Percentiles rank a stretch among this genome's conserved stretches.
These are phyloP conservation scores for Colletotrichum eleusines DNA, from an alignment of 2,329 filamentous ascomycete species.

Conservation along the genomic window DNA sequence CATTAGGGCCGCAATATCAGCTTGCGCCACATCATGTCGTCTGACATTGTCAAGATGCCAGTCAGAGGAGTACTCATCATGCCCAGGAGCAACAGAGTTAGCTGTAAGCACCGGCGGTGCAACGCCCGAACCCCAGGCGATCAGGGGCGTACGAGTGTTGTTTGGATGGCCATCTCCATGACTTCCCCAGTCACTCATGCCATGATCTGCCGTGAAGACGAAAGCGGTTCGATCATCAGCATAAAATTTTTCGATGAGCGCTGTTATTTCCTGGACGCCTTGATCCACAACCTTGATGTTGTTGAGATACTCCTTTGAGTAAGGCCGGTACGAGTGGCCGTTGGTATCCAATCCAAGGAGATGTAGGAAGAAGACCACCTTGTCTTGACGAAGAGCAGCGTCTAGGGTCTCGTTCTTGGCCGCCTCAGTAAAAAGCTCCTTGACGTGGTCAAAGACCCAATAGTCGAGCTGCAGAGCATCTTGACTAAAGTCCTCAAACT, in stretches of 20 bases:
- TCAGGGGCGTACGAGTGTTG: slow-evolving; percentile 93
- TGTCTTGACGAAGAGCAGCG: slow-evolving; percentile 80
- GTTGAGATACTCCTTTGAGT: slow-evolving; percentile 93
- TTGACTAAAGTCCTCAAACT: slow-evolving; percentile 90
- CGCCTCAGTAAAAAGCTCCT: slow-evolving; percentile 85
- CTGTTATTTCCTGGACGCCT: slow-evolving; percentile 86
- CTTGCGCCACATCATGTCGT: slow-evolving; percentile 92
- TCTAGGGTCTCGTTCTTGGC: slow-evolving; percentile 81
- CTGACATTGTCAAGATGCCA: slow-evolving; percentile 86
- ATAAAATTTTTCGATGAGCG: slow-evolving; percentile 89
- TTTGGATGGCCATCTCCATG: slow-evolving; percentile 98
- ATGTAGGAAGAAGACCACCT: slow-evolving; percentile 94
- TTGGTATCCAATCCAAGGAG: slow-evolving; percentile 91
- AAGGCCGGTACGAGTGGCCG: slow-evolving; percentile 88
- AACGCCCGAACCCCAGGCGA: slow-evolving; percentile 93
- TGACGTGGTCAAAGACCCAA: slow-evolving; percentile 97
- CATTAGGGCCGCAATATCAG: slow-evolving; percentile 96
- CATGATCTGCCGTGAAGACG: slow-evolving; percentile 97
- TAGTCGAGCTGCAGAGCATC: slow-evolving; percentile 85
- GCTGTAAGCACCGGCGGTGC: slow-evolving; percentile 75
- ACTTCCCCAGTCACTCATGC: slow-evolving; percentile 99
- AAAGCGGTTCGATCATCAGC: slow-evolving; percentile 88
- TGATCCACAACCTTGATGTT: slow-evolving; percentile 96
- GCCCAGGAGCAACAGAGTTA: slow-evolving; percentile 75
- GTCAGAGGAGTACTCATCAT: slow-evolving; percentile 91